Evolutionary conservation across 2,329 filamentous ascomycete genomes (phyloP).

Genomic region (Aspergillus awamori): DNA sequence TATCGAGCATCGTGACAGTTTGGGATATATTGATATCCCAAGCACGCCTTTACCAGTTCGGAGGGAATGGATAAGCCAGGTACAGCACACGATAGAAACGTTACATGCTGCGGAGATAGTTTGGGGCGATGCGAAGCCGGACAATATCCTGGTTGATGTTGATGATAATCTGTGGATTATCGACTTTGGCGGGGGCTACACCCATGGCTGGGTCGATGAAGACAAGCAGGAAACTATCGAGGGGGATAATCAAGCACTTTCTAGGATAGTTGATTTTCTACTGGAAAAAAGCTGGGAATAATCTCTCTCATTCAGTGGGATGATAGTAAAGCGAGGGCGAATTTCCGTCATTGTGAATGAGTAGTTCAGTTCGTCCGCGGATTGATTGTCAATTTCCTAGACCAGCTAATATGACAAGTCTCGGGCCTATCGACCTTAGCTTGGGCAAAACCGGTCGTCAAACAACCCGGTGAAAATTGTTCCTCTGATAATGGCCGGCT

Average conservation of each 20-base stretch:
- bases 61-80: not conserved
- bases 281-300: not conserved
- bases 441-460: no score
- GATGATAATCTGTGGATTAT: not conserved
- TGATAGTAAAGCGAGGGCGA: no score
- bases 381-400: no score
- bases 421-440: no score
- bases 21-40: not conserved
- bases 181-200: not conserved
- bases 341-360: no score
- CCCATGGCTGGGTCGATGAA: not conserved
- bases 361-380: no score
- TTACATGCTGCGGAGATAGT: not conserved
- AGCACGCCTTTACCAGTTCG: not conserved
- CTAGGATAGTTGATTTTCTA: not conserved
- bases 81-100: not conserved
- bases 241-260: not conserved
- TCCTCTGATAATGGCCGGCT: no score
- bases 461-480: no score
- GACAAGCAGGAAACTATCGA: not conserved
- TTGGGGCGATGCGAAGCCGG: constrained; percentile 2
- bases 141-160: not conserved
- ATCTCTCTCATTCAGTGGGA: no score
- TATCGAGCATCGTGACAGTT: not conserved
- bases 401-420: no score